phyloP scores from a whole-genome alignment of 306 rosid species.

The Pyrus pyrifolia region DNA sequence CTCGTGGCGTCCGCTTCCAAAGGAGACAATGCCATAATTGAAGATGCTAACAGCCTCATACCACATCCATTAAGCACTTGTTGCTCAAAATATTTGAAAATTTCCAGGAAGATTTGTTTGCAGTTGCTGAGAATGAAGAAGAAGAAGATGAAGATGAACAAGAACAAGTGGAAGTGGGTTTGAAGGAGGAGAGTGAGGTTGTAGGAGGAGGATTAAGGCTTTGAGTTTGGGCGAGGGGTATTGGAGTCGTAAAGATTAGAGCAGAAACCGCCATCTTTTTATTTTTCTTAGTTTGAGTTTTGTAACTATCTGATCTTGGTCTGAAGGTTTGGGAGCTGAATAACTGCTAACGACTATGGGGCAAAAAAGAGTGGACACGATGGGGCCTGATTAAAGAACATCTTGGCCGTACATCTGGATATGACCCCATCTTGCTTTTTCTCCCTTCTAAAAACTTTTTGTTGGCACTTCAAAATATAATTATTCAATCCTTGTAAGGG shows the following conservation, averaged over 20 bases:
- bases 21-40: constrained; percentile 52
- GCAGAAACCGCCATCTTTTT: constrained; percentile 51
- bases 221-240: constrained; percentile 2
- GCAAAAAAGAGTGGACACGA: constrained; percentile 12
- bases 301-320: not conserved
- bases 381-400: constrained; percentile 17
- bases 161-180: constrained; percentile 10
- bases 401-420: constrained; percentile 19
- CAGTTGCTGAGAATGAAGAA: constrained; percentile 23
- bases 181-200: constrained; percentile 4
- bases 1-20: constrained; percentile 79
- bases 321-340: not conserved
- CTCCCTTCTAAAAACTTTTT: too few relatives aligned
- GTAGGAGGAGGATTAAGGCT: not conserved
- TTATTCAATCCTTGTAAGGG: too few relatives aligned
- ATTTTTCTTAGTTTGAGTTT: not conserved
- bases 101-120: constrained; percentile 1
- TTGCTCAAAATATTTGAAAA: constrained; percentile 13
- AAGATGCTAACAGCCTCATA: constrained; percentile 61
- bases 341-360: not conserved
- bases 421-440: not conserved
- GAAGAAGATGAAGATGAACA: constrained; percentile 23
- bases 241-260: constrained; percentile 30
- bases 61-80: constrained; percentile 36
- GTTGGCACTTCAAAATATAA: too few relatives aligned